These are phyloP conservation scores for Lachnellula cervina DNA, from an alignment of 2,329 filamentous ascomycete genomes.

Conservation along the genomic window DNA sequence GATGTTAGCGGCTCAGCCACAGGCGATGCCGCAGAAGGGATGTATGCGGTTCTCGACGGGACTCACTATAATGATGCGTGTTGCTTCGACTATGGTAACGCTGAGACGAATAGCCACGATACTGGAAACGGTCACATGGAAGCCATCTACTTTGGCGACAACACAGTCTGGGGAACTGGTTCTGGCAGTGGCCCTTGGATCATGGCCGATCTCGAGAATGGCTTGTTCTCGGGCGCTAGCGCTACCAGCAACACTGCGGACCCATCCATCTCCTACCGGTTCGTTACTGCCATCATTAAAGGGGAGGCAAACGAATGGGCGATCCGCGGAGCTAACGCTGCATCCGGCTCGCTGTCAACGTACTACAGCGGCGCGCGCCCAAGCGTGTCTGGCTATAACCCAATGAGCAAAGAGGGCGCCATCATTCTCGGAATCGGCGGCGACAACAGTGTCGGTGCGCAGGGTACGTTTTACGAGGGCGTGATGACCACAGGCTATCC, in stretches of 20 bases:
- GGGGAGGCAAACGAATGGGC: constrained; percentile 53
- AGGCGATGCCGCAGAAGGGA: constrained; percentile 52
- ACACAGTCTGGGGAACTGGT: constrained; percentile 51
- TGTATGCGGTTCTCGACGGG: constrained; percentile 57
- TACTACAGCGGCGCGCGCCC: constrained; percentile 56
- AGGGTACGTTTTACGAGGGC: constrained; percentile 62
- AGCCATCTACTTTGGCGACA: constrained; percentile 59
- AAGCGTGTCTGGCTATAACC: constrained; percentile 43
- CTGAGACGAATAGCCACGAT: constrained; percentile 46
- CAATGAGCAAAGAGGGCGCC: constrained; percentile 60
- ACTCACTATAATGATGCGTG: constrained; percentile 54
- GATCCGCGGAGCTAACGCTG: constrained; percentile 52
- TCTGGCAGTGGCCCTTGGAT: constrained; percentile 59
- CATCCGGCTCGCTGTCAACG: constrained; percentile 49
- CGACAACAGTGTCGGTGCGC: constrained; percentile 49
- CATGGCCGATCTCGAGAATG: constrained; percentile 66
- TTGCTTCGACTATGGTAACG: constrained; percentile 56
- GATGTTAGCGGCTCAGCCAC: constrained; percentile 46
- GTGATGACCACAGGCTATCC: constrained; percentile 61
- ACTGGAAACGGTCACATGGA: constrained; percentile 65
- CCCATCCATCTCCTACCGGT: constrained; percentile 49
- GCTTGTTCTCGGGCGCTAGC: constrained; percentile 53
- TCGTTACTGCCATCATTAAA: constrained; percentile 54
- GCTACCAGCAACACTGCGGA: constrained; percentile 45
- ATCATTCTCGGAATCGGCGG: constrained; percentile 69